A percentile compares a stretch with the other conserved stretches of the same genome.
Conservation (phyloP, 257 asterid genomes). For the Solanum raphanifolium region DNA sequence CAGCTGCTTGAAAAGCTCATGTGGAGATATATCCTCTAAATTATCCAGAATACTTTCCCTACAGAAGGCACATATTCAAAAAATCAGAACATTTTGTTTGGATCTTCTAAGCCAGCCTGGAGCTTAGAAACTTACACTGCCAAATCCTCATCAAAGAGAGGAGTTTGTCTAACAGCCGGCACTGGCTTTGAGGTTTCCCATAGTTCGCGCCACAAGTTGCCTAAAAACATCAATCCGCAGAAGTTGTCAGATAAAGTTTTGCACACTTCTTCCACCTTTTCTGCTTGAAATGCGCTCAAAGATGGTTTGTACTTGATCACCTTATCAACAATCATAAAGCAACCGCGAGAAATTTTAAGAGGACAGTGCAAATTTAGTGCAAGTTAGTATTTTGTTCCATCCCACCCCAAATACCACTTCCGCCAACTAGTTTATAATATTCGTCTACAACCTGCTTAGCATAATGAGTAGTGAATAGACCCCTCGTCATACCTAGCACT, state of each 20-base stretch:
- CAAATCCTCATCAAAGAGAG: slow-evolving; percentile 94
- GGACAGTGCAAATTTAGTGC: background rate
- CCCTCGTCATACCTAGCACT: background rate
- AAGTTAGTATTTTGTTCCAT: background rate
- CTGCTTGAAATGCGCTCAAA: background rate
- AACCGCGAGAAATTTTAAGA: background rate
- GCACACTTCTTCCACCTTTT: background rate
- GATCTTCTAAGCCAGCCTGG: background rate
- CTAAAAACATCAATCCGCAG: slow-evolving; percentile 27
- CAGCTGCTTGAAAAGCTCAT: slow-evolving; percentile 82
- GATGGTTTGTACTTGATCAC: background rate
- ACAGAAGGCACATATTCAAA: slow-evolving; percentile 9
- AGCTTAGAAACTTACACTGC: slow-evolving; percentile 68
- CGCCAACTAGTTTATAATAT: background rate
- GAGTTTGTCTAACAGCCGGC: slow-evolving; percentile 85
- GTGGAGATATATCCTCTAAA: slow-evolving; percentile 61
- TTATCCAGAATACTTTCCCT: slow-evolving; percentile 82
- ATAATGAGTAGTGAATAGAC: background rate
- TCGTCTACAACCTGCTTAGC: background rate
- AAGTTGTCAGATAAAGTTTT: background rate
- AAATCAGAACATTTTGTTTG: background rate
- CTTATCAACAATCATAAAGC: background rate
- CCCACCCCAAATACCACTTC: background rate
- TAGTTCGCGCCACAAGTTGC: slow-evolving; percentile 96
- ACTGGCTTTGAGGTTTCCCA: slow-evolving; percentile 97